Conservation (phyloP, 306 rosid genomes). For the cucumber (Cucumis sativus) region Cucumber_9930_V3 NC_026655.2:20143001-20143500, state of each 20-base stretch:
- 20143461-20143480: not conserved
- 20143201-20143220: not conserved
- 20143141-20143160: not conserved
- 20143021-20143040: not conserved
- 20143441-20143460: not conserved
- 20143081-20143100: not conserved
- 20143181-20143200: not conserved
- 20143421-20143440: not conserved
- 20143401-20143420: not conserved
- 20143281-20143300: not conserved
- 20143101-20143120: not conserved
- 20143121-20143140: not conserved
- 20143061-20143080: not conserved
- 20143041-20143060: not conserved
- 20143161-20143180: not conserved
- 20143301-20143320: not conserved
- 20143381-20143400: not conserved
- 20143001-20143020: not conserved
- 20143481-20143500: not conserved
- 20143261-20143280: not conserved
- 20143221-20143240: not conserved
- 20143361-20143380: not conserved
- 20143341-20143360: not conserved
- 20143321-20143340: not conserved
- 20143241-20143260: not conserved